Conservation (phyloP, 495 filamentous ascomycete species). For the Cercophora newfieldiana region DNA sequence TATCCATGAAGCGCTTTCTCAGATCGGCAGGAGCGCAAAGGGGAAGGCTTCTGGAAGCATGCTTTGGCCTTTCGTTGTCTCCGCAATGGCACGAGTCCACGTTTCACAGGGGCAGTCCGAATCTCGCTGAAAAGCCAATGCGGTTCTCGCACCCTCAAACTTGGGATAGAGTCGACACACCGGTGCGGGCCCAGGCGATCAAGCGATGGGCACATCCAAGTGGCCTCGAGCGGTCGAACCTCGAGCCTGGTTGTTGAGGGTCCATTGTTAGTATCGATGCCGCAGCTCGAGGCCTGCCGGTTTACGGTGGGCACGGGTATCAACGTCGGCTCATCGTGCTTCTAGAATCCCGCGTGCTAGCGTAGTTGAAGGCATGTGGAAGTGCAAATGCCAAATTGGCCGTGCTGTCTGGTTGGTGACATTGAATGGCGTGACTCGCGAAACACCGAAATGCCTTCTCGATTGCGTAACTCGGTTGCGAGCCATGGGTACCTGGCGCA, state of each 20-base stretch:
- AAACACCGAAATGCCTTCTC: not conserved
- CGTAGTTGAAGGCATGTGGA: not conserved
- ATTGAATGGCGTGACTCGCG: conserved; percentile 2
- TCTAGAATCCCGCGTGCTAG: not conserved
- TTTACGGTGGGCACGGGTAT: no score
- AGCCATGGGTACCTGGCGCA: not conserved
- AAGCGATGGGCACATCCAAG: not conserved
- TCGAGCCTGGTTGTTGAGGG: not conserved
- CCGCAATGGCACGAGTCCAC: not conserved
- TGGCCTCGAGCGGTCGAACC: not conserved
- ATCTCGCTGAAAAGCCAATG: not conserved
- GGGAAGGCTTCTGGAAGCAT: conserved; percentile 4
- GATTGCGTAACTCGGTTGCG: conserved; percentile 3
- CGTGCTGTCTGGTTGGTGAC: not conserved
- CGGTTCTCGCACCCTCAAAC: not conserved
- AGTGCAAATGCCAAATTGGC: not conserved
- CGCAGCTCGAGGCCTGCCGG: no score
- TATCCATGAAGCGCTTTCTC: not conserved
- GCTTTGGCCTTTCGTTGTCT: not conserved
- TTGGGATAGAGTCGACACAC: not conserved
- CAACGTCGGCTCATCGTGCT: not conserved
- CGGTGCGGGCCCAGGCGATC: conserved; percentile 3
- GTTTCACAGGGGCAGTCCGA: conserved; percentile 7
- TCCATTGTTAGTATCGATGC: not conserved
- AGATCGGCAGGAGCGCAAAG: not conserved